Percentiles rank a stretch among this genome's conserved stretches.
Evolutionary conservation across 805 yeast genomes (phyloP).

Genomic region (Sugiyamaella chiloensis): DNA sequence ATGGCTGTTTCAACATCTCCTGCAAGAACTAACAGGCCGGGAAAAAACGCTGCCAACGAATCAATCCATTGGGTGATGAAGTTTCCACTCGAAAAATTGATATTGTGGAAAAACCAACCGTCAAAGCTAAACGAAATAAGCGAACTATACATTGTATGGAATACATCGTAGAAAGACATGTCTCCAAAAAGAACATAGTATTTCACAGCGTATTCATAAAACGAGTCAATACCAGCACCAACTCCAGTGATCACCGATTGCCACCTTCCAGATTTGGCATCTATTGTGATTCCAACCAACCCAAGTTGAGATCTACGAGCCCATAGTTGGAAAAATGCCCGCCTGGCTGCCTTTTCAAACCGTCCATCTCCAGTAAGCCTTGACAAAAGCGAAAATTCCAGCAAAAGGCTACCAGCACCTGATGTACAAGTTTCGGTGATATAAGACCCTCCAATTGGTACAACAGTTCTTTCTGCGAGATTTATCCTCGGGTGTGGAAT

Average conservation of each 20-base stretch:
- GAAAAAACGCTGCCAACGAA: conserved; percentile 81
- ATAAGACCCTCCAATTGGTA: conserved; percentile 19
- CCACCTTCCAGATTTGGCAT: conserved; percentile 56
- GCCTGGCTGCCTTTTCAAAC: conserved; percentile 59
- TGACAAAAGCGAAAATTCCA: conserved; percentile 77
- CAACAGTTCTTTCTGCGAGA: conserved; percentile 48
- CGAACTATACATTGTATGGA: conserved; percentile 53
- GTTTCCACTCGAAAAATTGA: conserved; percentile 52
- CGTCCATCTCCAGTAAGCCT: conserved; percentile 67
- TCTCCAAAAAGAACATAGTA: conserved; percentile 71
- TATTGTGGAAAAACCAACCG: conserved; percentile 55
- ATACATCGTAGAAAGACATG: conserved; percentile 47
- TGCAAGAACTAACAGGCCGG: conserved; percentile 75
- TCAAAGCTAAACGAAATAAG: conserved; percentile 48
- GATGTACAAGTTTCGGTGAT: conserved; percentile 73
- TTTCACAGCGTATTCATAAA: conserved; percentile 84
- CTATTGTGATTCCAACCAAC: conserved; percentile 74
- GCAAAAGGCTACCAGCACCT: conserved; percentile 79
- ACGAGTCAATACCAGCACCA: conserved; percentile 91
- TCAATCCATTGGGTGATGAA: conserved; percentile 71
- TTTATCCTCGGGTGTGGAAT: conserved; percentile 83
- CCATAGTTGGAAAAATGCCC: conserved; percentile 73
- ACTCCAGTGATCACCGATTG: conserved; percentile 64
- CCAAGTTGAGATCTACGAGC: conserved; percentile 55
- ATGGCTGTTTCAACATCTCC: conserved; percentile 72